These are phyloP conservation scores for Pluteus cervinus DNA, from an alignment of 768 basidiomycete genomes.

Conservation along the genomic window DNA sequence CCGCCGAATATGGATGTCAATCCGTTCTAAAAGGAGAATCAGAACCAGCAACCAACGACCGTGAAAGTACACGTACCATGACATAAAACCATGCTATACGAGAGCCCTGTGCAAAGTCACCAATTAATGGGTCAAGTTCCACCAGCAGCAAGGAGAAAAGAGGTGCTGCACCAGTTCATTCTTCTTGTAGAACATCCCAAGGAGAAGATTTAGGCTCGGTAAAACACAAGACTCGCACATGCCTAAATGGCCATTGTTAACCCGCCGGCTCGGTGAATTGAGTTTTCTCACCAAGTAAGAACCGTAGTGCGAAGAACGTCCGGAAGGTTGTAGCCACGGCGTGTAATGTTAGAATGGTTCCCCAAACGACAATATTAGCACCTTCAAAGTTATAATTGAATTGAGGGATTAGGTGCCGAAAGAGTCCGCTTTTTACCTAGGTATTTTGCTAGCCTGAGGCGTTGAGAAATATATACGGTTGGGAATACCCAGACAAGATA, in stretches of 20 bases:
- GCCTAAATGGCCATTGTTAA: conserved; percentile 38
- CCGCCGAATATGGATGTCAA: conserved; percentile 57
- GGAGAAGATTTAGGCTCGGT: conserved; percentile 54
- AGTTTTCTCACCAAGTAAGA: conserved; percentile 43
- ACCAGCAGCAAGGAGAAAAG: too few species aligned
- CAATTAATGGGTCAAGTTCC: too few species aligned
- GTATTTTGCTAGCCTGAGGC: conserved; percentile 52
- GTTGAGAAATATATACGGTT: conserved; percentile 60
- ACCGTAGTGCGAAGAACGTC: conserved; percentile 56
- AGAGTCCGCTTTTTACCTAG: conserved; percentile 32
- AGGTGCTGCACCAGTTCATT: conserved; percentile 50
- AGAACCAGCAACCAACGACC: background rate
- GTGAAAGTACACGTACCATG: conserved; percentile 32
- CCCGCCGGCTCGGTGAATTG: too few species aligned
- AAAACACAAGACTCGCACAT: conserved; percentile 66
- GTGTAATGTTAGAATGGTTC: conserved; percentile 52
- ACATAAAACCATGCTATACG: conserved; percentile 64
- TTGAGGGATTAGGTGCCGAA: background rate
- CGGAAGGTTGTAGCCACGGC: conserved; percentile 50
- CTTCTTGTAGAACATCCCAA: conserved; percentile 68
- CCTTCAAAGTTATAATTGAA: conserved; percentile 24
- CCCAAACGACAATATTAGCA: conserved; percentile 55
- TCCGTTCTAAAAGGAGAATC: conserved; percentile 36
- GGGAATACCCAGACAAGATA: conserved; percentile 61
- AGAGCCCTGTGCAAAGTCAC: conserved; percentile 44